Evolutionary conservation across 257 asterid genomes (phyloP), one percentile per base, ranked within the genome.

Genomic region (Solanum arcanum): DNA sequence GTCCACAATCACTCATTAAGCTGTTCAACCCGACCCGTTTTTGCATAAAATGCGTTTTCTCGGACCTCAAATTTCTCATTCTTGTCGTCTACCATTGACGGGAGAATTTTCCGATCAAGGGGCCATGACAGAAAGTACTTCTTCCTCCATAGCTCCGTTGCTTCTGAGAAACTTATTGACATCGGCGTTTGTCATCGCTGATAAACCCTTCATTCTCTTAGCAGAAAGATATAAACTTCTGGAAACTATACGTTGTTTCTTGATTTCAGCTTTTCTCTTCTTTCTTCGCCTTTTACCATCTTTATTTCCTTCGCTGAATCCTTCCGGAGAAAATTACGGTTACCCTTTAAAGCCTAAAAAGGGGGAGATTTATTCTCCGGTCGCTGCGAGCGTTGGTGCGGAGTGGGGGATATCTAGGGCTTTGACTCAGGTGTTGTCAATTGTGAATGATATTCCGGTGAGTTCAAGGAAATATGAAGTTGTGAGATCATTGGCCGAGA

Each of bases 381-480:
- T 82, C 41, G 41, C 85, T 12, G 89, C 5, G 5, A 86, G 37
- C 29, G 92, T 87, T 9, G 86, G 80, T 33, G 69, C 66, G 9
- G 92, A 16, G 42, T 91, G 96, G 23, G 97, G 97, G 15, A 95
- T 95, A 37, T 92, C 92, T 1, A 90, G 99, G 90, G 97, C 98
- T 6, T 94, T 95, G 0, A 91, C 95, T 3, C 99, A 96, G 85
- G 88, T 96, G 35, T 87, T 96, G 80, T 91, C 89, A 10, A 89
- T 96, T n/a, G 93, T 95, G 90, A 96, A 90, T 75, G 97, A 95
- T 47, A 91, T 95, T 59, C 98, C 99, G 11, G 99, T 94, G 35
- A 94, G 96, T 86, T 96, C 99, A 4, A 91, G 98, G 8, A 96
- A 96, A 81, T 96, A 96, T 80, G 98, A 95, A 27, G 92, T 94